Evolutionary conservation across 2,329 filamentous ascomycete species (phyloP).

Genomic region (Xylaria sp.): DNA sequence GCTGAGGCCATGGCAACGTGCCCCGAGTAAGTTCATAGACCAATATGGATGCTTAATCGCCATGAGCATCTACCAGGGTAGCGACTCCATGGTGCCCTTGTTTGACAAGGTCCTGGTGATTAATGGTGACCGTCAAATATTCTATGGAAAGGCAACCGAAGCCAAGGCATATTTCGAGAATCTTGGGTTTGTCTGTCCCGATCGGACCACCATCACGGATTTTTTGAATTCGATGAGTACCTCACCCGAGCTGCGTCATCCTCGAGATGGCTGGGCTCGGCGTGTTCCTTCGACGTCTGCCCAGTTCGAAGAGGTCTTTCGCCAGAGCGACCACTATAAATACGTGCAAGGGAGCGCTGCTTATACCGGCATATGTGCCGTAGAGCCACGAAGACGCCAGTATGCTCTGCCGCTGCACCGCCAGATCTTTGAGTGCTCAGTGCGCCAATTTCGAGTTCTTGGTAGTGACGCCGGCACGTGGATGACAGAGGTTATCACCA

Average conservation of each 20-base stretch:
- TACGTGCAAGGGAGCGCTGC: not conserved
- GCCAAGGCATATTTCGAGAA: conserved; percentile 69
- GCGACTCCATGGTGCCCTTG: conserved; percentile 64
- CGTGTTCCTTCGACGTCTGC: conserved; percentile 66
- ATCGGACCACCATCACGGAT: conserved; percentile 67
- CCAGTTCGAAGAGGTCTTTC: conserved; percentile 60
- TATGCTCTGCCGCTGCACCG: conserved; percentile 42
- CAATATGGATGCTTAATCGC: conserved; percentile 62
- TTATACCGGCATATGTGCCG: too few species aligned
- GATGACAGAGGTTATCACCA: conserved; percentile 35
- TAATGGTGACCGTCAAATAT: conserved; percentile 73
- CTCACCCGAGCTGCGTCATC: conserved; percentile 58
- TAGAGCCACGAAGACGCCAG: too few species aligned
- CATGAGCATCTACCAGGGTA: conserved; percentile 72
- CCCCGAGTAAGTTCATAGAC: conserved; percentile 62
- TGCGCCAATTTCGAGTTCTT: conserved; percentile 55
- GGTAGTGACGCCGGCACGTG: conserved; percentile 33
- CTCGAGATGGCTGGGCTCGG: conserved; percentile 45
- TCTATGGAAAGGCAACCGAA: conserved; percentile 64
- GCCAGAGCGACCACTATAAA: conserved; percentile 42
- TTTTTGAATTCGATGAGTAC: conserved; percentile 68
- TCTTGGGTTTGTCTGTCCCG: conserved; percentile 69
- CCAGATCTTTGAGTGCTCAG: conserved; percentile 55
- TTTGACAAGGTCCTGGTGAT: conserved; percentile 74
- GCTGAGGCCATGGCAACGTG: conserved; percentile 60